A percentile compares a stretch with the other conserved stretches of the same genome.
phyloP scores from a whole-genome alignment of 2,329 filamentous ascomycete species.

The Cercospora sp. region DNA sequence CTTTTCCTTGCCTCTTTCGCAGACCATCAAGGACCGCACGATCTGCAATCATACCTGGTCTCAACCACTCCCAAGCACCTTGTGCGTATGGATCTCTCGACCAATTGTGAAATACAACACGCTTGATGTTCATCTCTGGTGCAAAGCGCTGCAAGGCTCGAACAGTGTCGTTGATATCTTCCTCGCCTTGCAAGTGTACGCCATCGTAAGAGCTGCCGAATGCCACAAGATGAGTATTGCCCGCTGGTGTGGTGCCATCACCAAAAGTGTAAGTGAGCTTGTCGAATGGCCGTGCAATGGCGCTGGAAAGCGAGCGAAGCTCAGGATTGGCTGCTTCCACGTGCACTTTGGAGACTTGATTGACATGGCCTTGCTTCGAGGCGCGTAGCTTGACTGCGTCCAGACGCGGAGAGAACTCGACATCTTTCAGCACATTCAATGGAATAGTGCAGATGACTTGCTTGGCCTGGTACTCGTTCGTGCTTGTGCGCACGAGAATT shows the following conservation, averaged over 20 bases:
- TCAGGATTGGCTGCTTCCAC: neutral
- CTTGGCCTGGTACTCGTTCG: neutral
- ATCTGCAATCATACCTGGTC: neutral
- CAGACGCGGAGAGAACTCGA: neutral
- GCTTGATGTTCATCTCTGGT: neutral
- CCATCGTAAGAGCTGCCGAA: neutral
- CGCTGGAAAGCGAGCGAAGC: neutral
- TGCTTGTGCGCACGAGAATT: neutral
- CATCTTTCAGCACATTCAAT: neutral
- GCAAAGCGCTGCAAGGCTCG: neutral
- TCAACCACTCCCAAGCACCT: neutral
- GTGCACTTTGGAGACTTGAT: neutral
- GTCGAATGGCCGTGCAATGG: neutral
- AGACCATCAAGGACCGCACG: neutral
- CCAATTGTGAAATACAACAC: neutral
- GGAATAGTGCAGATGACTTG: neutral
- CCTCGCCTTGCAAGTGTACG: neutral
- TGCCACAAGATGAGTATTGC: neutral
- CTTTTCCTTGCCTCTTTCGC: neutral
- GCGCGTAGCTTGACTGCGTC: neutral
- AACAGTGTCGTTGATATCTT: neutral
- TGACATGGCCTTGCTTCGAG: neutral
- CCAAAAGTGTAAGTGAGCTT: neutral
- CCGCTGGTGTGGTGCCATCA: neutral
- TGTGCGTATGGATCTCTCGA: neutral